Evolutionary conservation across 345 rosid species (phyloP), one percentile per base, ranked within the genome.

Genomic region (Euphorbia tirucalli): DNA sequence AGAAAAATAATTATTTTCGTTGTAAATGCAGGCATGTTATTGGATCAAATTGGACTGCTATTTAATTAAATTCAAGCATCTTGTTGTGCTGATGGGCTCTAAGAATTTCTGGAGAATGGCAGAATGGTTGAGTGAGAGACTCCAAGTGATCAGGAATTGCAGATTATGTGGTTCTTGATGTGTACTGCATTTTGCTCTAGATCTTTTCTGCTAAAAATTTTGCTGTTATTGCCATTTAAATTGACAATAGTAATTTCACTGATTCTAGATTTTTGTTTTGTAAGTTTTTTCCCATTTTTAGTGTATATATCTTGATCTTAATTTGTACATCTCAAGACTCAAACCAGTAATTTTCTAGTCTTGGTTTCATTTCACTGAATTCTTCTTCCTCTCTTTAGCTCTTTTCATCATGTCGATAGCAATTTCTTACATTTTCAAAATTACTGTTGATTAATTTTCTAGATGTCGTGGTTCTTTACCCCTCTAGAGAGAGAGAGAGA

Each of bases 21-120:
- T 21, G 15, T 19, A 28, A 50, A 58, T 68, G 70, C 83, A 77
- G 81, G 71, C 65, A 3, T 65, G 67, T 50, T 44, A 30, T 13
- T 55, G 37, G 66, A n/a, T 21, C 48, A 37, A 5, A 32, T n/a
- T 43, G 46, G 58, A 63, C 30, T 68, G 68, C 24, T 25, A 55
- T 9, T 21, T 55, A 30, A 31, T 64, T 35, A 25, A 37, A 71
- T 31, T 56, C 58, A 21, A 76, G 68, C 55, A 48, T 65, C 59
- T 57, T 32, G 55, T 64, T 49, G 43, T 22, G 63, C 72, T 67
- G 75, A 37, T 46, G 41, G 69, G 65, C 28, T 67, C 50, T 13
- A 39, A 27, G 48, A 54, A 11, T 16, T 71, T 28, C 49, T 52
- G n/a, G 66, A 46, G 66, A 41, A 37, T 49, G 19, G 65, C 31